Percentiles rank a stretch among this genome's conserved stretches.
These are phyloP conservation scores for Gossypium longicalyx DNA, from an alignment of 345 rosid species.

Conservation along the genomic window DNA sequence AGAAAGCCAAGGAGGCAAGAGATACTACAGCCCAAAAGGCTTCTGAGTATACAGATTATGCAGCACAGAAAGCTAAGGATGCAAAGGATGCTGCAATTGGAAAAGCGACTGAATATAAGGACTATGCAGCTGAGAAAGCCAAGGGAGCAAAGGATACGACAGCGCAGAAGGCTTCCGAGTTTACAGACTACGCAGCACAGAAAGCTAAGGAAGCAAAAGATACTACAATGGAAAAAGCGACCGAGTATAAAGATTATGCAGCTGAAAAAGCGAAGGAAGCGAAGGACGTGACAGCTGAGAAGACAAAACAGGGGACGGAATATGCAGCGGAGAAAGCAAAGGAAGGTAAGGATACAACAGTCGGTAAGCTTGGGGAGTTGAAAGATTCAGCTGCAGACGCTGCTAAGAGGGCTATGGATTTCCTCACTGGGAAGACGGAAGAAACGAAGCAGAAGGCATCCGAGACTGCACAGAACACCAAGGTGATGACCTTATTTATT, in stretches of 20 bases:
- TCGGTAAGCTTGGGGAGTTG: conserved; percentile 34
- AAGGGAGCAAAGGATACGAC: conserved; percentile 1
- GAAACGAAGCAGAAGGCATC: not conserved
- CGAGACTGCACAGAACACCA: not conserved
- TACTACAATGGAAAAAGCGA: conserved; percentile 10
- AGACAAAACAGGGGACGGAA: not conserved
- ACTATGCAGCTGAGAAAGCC: conserved; percentile 12
- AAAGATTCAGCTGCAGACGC: conserved; percentile 52
- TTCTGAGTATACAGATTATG: conserved; percentile 20
- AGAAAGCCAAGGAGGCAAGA: conserved; percentile 23
- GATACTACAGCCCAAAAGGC: conserved; percentile 30
- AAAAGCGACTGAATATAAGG: conserved; percentile 21
- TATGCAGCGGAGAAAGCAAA: conserved; percentile 13
- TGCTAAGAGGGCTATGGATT: conserved; percentile 52
- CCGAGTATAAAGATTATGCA: conserved; percentile 18
- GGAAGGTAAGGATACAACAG: conserved; percentile 34
- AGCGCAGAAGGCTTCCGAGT: conserved; percentile 16
- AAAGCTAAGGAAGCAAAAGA: conserved; percentile 32
- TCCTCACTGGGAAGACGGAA: conserved; percentile 5
- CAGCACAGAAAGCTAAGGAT: conserved; percentile 25
- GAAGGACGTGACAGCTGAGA: not conserved
- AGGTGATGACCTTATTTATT: not conserved
- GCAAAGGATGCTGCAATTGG: conserved; percentile 26
- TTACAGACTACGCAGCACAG: conserved; percentile 25
- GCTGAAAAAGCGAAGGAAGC: not conserved